Evolutionary conservation across 116 monocot genomes (phyloP).

Genomic region (Phalaenopsis hybrid): DNA sequence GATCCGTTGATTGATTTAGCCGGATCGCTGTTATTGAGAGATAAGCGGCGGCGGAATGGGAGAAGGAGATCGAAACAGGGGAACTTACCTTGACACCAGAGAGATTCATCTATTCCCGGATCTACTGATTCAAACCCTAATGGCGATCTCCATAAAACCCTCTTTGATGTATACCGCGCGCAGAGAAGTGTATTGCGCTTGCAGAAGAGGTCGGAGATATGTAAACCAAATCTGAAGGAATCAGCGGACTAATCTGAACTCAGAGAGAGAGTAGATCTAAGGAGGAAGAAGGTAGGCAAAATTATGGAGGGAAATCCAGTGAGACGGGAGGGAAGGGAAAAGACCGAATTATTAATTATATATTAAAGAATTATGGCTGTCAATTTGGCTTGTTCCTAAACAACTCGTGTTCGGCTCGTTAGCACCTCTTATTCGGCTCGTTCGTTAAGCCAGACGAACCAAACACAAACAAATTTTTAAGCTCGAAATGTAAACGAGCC

Average conservation of each 20-base stretch:
- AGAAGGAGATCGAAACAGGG: neutral
- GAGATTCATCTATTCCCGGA: conserved; percentile 10
- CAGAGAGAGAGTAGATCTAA: neutral
- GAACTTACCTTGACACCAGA: conserved; percentile 14
- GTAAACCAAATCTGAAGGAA: neutral
- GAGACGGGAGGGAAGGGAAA: neutral
- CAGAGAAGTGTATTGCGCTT: neutral
- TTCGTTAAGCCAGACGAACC: no score
- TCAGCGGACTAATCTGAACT: neutral
- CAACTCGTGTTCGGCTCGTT: no score
- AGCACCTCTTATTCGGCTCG: no score
- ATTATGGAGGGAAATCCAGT: neutral
- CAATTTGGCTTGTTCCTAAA: no score
- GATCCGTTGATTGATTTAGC: neutral
- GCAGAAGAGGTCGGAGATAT: neutral
- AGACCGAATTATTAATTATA: neutral
- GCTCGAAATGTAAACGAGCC: no score
- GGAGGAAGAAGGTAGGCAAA: neutral
- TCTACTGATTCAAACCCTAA: neutral
- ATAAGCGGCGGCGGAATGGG: neutral
- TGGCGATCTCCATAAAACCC: neutral
- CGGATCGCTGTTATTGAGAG: neutral
- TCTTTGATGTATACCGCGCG: neutral
- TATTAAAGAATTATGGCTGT: no score
- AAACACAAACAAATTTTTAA: no score